Conservation (phyloP, 192 early-diverging fungal species). For the Chytriomyces confervae region DNA sequence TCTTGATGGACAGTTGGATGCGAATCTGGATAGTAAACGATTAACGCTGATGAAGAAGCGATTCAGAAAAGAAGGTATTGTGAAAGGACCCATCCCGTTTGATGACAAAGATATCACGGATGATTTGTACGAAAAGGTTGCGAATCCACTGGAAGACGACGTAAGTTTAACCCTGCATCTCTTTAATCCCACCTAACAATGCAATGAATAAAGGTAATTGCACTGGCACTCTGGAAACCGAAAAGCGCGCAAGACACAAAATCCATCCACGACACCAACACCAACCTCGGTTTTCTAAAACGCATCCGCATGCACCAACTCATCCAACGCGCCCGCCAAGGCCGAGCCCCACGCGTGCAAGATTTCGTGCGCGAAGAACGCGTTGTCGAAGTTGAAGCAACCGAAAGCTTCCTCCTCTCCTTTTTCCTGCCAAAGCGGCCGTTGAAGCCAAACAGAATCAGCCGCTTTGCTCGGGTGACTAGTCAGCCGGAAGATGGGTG, state of each 20-base stretch:
- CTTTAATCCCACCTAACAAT: too few species aligned
- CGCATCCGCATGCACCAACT: slow-evolving; percentile 57
- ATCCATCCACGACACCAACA: background rate
- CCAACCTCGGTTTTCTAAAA: slow-evolving; percentile 46
- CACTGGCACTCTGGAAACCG: slow-evolving; percentile 26
- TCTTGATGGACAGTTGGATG: too few species aligned
- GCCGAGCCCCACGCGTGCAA: slow-evolving; percentile 45
- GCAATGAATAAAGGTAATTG: slow-evolving; percentile 10
- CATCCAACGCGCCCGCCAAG: slow-evolving; percentile 40
- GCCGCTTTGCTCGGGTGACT: slow-evolving; percentile 26
- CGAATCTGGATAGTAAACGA: slow-evolving; percentile 18
- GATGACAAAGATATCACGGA: slow-evolving; percentile 42
- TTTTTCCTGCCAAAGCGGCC: slow-evolving; percentile 53
- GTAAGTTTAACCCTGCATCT: background rate
- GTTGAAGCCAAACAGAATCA: slow-evolving; percentile 50
- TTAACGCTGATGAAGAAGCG: slow-evolving; percentile 22
- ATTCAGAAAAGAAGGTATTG: slow-evolving; percentile 21
- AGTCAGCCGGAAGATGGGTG: slow-evolving; percentile 48
- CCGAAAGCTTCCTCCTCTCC: slow-evolving; percentile 30
- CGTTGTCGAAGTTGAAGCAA: slow-evolving; percentile 32
- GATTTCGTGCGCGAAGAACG: slow-evolving; percentile 59
- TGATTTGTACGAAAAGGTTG: slow-evolving; percentile 30
- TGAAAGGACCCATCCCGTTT: slow-evolving; percentile 47
- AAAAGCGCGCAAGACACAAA: background rate
- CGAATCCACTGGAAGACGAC: slow-evolving; percentile 32